Evolutionary conservation across 768 basidiomycete genomes (phyloP), one percentile per base, ranked within the genome.

Genomic region (Hericium coralloides): DNA sequence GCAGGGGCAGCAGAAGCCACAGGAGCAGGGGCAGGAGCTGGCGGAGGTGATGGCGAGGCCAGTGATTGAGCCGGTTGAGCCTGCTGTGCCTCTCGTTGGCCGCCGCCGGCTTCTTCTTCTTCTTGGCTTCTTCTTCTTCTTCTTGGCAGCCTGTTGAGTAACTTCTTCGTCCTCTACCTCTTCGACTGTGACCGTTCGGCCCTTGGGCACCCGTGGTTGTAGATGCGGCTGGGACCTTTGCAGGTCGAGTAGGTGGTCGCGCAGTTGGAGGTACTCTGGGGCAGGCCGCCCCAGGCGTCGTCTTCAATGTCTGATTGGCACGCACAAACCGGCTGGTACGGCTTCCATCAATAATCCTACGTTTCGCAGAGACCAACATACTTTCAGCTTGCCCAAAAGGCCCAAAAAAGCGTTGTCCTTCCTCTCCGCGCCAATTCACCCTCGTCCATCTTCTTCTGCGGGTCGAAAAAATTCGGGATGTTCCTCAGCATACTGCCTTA

Each of bases 91-190:
- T 31, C 52, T 22, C 48, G n/a, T 53, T 61, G 38, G 70, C 58
- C 3, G 69, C 57, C 18, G 71, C 55, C 8, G 73, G 58, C 55
- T 71, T 70, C 61, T 79, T 79, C 68, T 85, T 88, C 67, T 88
- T 90, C 74, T 85, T 89, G 78, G 71, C 63, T 87, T 88, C 70
- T 85, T 86, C 68, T 85, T 87, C 68, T 87, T 89, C 74, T 89
- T 88, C 49, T 73, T 65, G 2, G 75, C 70, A 1, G 68, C 50
- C 2, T 72, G 63, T 0, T 64, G 55, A 1, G 68, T 70, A 4
- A 77, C 78, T 37, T 81, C 85, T 65, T 86, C 87, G 51, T 89
- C 89, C 52, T 87, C 85, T 0, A 81, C 84, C 43, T 91, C 87
- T 63, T 89, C 88, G 9, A 86, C 76, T 0, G 84, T 86, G 14